Evolutionary conservation across 768 basidiomycete species (phyloP), one percentile per base, ranked within the genome.

Genomic region (Pilatotrama ljubarskyi): DNA sequence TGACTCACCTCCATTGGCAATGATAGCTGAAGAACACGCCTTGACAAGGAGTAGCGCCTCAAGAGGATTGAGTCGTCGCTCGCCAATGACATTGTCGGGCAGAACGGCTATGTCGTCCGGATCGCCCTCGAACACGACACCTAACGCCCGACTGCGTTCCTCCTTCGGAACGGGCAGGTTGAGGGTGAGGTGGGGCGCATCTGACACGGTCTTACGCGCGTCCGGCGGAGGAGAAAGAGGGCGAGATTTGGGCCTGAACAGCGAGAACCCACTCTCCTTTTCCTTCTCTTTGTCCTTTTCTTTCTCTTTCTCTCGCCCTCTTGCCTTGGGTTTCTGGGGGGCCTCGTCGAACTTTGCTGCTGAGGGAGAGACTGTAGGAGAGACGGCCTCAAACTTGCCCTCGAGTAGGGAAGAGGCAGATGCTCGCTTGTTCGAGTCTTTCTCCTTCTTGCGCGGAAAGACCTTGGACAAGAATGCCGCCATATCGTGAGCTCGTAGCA

Each of bases 401-500:
- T 87, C 89, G 3, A 91, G 79, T 51, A 89, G 74, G 14, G 83
- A 77, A 20, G 73, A 69, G 53, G 78, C 77, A 11, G 77, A 76
- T 29, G 65, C 38, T 17, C 73, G 74, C 24, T 75, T 74, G 62
- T 59, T 57, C 38, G 75, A 66, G 32, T 79, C 76, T 66, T 79
- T 80, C 66, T 86, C 86, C 74, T 82, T 88, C 76, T 84, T 90
- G 74, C 88, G 83, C 75, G 85, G 85, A 67, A 90, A 86, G 66
- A 91, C 85, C 70, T 88, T 91, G 73, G 86, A 84, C 69, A 91
- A 73, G 78, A 91, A 89, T 62, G 86, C 86, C 73, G 87, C 77
- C 80, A 81, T 81, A 20, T 44, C 42, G 43, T 18, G 37, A n/a
- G 42, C 40, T 17, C 20, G 20, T 36, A 20, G 32, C 32, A 50